These are phyloP conservation scores for Metrosideros polymorpha DNA, from an alignment of 441 rosid species.

Conservation along the genomic window DNA sequence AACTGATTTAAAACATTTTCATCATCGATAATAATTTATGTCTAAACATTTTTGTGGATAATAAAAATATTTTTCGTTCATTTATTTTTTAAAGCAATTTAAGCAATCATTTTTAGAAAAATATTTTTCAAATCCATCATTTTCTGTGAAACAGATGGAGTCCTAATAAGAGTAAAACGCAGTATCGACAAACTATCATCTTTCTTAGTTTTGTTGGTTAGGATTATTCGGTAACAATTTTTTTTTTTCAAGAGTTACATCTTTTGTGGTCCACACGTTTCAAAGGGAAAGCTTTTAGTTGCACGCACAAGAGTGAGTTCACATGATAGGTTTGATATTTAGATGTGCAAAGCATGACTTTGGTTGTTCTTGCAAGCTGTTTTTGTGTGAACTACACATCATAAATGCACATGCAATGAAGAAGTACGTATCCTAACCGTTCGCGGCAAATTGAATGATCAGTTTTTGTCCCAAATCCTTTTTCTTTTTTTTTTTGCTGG, in stretches of 20 bases:
- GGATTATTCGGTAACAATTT: neutral
- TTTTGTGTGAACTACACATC: neutral
- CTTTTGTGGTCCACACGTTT: neutral
- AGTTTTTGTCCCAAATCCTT: neutral
- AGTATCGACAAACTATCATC: neutral
- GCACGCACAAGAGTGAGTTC: neutral
- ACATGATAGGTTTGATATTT: neutral
- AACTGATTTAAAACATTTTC: too few relatives aligned
- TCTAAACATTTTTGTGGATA: too few relatives aligned
- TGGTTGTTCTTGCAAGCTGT: neutral
- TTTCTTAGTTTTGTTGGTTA: neutral
- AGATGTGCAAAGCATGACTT: neutral
- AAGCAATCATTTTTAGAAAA: too few relatives aligned
- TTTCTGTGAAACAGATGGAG: too few relatives aligned
- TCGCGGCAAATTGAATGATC: neutral
- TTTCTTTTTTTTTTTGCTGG: neutral
- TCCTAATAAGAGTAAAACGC: too few relatives aligned
- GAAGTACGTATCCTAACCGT: neutral
- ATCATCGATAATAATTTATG: too few relatives aligned
- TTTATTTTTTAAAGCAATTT: too few relatives aligned
- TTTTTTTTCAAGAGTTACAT: neutral
- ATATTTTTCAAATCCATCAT: too few relatives aligned
- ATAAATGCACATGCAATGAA: neutral
- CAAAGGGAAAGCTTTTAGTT: neutral
- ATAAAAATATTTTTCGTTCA: too few relatives aligned